Evolutionary conservation across 2,329 filamentous ascomycete species (phyloP).

Genomic region (Trichophyton verrucosum): DNA sequence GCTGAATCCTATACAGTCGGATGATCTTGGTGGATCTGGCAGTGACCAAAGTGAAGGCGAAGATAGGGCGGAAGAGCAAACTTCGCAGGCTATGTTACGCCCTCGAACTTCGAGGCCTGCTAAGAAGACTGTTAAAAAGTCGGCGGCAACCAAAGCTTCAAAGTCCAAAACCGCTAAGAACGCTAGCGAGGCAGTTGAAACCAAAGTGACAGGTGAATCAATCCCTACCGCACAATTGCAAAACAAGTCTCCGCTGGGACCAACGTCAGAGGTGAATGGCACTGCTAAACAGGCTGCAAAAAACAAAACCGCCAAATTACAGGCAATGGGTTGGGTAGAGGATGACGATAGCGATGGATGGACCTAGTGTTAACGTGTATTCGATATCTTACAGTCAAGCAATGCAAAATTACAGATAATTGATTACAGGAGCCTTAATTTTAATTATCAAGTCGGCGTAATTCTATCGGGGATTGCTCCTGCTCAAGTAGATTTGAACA

Average conservation of each 20-base stretch:
- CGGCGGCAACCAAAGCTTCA: background rate
- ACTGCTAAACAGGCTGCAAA: constrained; percentile 15
- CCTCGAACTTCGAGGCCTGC: background rate
- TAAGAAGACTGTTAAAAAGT: background rate
- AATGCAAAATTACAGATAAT: background rate
- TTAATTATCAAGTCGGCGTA: background rate
- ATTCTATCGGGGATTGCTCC: too few relatives aligned
- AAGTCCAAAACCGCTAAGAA: background rate
- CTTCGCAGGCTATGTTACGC: background rate
- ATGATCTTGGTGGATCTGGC: background rate
- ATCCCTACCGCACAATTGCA: background rate
- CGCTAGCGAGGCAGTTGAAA: background rate
- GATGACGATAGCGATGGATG: constrained; percentile 13
- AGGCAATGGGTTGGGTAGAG: constrained; percentile 21
- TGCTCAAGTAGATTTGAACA: too few relatives aligned
- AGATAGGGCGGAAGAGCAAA: background rate
- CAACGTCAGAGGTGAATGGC: background rate
- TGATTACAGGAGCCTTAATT: background rate
- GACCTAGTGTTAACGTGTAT: background rate
- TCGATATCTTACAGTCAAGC: background rate
- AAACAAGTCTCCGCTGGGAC: background rate
- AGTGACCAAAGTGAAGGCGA: constrained; percentile 7
- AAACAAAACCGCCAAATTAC: constrained; percentile 24
- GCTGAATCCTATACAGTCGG: background rate
- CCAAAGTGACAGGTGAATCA: background rate